Percentiles rank a stretch among this genome's conserved stretches.
Conservation (phyloP, 768 basidiomycete species). For the Suillus lakei region DNA sequence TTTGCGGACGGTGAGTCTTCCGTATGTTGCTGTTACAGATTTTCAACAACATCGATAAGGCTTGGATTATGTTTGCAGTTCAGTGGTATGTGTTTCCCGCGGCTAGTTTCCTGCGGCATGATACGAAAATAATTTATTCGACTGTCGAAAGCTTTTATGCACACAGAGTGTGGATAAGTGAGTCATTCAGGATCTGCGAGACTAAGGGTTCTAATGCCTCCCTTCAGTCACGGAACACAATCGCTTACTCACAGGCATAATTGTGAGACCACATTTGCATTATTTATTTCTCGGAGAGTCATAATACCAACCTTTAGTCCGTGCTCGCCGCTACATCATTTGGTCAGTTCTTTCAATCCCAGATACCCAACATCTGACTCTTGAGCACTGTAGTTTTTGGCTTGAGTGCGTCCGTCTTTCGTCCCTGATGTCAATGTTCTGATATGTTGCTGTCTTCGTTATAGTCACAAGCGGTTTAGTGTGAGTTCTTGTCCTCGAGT, state of each 20-base stretch:
- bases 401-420: conserved; percentile 13
- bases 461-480: conserved; percentile 13
- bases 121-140: background rate
- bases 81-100: conserved; percentile 19
- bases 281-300: no score
- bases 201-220: background rate
- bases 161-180: conserved; percentile 34
- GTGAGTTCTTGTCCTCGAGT: background rate
- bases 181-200: background rate
- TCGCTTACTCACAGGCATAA: conserved; percentile 15
- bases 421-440: background rate
- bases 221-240: conserved; percentile 24
- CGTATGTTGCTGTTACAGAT: background rate
- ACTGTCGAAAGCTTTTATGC: conserved; percentile 24
- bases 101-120: background rate
- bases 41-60: conserved; percentile 14
- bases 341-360: conserved; percentile 19
- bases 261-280: conserved; percentile 16
- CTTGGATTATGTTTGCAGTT: conserved; percentile 23
- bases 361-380: background rate
- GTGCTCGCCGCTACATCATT: conserved; percentile 13
- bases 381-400: conserved; percentile 17
- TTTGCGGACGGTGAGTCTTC: background rate
- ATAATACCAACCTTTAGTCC: conserved; percentile 8
- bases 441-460: conserved; percentile 8